A percentile compares a stretch with the other conserved stretches of the same genome.
phyloP scores from a whole-genome alignment of 2,329 filamentous ascomycete species.

The Colletotrichum neosansevieriae region DNA sequence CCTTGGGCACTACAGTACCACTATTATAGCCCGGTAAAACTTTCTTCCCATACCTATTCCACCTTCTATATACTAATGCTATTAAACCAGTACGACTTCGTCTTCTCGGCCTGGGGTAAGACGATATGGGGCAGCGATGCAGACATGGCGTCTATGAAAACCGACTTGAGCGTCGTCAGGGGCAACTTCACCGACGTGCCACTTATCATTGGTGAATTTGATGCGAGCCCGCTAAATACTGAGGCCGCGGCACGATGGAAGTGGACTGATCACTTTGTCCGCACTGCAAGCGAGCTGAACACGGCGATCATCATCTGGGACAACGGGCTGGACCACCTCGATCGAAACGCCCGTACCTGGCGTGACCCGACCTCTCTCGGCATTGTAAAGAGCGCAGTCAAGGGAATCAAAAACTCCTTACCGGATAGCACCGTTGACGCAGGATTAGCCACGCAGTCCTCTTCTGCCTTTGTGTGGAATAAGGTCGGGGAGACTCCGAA shows the following conservation, averaged over 20 bases:
- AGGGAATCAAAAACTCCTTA: conserved; percentile 59
- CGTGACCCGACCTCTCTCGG: conserved; percentile 61
- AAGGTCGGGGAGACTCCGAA: conserved; percentile 57
- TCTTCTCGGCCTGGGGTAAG: conserved; percentile 66
- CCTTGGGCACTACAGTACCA: conserved; percentile 73
- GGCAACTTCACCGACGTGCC: conserved; percentile 68
- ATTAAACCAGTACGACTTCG: conserved; percentile 55
- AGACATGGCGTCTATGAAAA: conserved; percentile 62
- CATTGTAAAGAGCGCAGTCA: conserved; percentile 59
- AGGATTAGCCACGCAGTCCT: conserved; percentile 57
- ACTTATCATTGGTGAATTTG: conserved; percentile 69
- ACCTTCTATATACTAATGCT: too few relatives aligned
- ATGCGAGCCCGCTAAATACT: conserved; percentile 60
- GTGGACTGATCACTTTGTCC: conserved; percentile 67
- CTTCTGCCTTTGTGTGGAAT: conserved; percentile 68
- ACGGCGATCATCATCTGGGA: conserved; percentile 69
- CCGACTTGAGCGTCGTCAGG: conserved; percentile 63
- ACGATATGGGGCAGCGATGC: conserved; percentile 69
- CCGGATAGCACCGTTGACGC: conserved; percentile 64
- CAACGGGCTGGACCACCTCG: conserved; percentile 67
- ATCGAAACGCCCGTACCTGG: conserved; percentile 62
- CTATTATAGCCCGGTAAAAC: conserved; percentile 53
- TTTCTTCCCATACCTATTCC: too few relatives aligned
- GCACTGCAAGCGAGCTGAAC: conserved; percentile 61
- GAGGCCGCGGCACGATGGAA: conserved; percentile 69